Conservation (phyloP, 805 yeast genomes). For the Vanderwaltozyma verrucispora region DNA sequence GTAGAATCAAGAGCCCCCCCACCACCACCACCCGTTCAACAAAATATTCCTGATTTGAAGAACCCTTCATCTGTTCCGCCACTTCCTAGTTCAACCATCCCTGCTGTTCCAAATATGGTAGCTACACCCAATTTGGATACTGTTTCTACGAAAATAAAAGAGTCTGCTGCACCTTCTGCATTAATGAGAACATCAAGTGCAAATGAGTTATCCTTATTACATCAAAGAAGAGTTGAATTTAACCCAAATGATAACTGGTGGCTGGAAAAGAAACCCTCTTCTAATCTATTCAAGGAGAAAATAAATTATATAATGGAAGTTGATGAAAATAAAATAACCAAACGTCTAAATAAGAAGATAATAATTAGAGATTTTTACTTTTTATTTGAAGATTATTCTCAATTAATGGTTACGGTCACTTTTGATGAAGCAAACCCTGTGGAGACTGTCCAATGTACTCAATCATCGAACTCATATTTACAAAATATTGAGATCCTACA, state of each 20-base stretch:
- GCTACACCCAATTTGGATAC: not conserved
- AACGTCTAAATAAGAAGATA: slow-evolving; percentile 43
- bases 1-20: not conserved
- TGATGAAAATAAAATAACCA: slow-evolving; percentile 44
- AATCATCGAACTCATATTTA: slow-evolving; percentile 29
- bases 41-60: too few relatives aligned
- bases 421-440: slow-evolving; percentile 48
- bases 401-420: slow-evolving; percentile 46
- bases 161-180: not conserved
- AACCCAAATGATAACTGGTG: slow-evolving; percentile 2
- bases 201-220: not conserved
- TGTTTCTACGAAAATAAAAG: too few relatives aligned
- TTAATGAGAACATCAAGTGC: not conserved
- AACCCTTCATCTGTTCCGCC: slow-evolving; percentile 2
- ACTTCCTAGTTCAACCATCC: slow-evolving; percentile 9
- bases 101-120: slow-evolving; percentile 2
- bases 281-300: not conserved
- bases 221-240: slow-evolving; percentile 1
- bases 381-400: slow-evolving; percentile 63
- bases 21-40: too few relatives aligned
- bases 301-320: slow-evolving; percentile 34
- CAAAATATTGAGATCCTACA: slow-evolving; percentile 28
- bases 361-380: slow-evolving; percentile 58
- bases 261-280: slow-evolving; percentile 1
- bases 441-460: slow-evolving; percentile 31